Evolutionary conservation across 2,329 filamentous ascomycete genomes (phyloP).

Genomic region (Epicoccum sorghinum): DNA sequence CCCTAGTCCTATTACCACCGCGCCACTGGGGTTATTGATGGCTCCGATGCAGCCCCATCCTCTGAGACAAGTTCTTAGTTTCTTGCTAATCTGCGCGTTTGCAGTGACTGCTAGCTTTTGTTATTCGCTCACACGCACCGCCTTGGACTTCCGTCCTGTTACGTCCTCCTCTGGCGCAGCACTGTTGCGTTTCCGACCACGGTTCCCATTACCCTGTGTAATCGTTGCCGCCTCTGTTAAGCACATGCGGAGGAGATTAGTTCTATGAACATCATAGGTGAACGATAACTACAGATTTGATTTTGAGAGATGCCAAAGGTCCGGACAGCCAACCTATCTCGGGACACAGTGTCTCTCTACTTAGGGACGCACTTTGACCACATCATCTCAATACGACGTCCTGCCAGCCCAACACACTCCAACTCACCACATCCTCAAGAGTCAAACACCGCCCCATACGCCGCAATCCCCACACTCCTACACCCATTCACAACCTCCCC

Average conservation of each 20-base stretch:
- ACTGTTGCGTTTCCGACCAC: slow-evolving; percentile 11
- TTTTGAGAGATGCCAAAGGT: not conserved
- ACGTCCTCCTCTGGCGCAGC: not conserved
- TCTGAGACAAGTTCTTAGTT: not conserved
- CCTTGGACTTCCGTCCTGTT: not conserved
- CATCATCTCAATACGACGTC: no score
- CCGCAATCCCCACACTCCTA: slow-evolving; percentile 17
- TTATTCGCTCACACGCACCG: not conserved
- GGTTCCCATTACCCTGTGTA: slow-evolving; percentile 7
- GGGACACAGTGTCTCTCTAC: not conserved
- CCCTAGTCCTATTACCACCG: not conserved
- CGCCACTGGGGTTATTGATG: not conserved
- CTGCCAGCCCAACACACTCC: no score
- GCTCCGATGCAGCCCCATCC: not conserved
- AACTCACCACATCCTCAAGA: slow-evolving; percentile 3
- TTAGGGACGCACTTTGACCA: not conserved
- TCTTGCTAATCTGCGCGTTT: not conserved
- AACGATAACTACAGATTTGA: no score
- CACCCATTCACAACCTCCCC: slow-evolving; percentile 20
- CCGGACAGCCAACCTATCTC: not conserved
- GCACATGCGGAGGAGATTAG: no score
- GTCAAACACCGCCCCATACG: slow-evolving; percentile 35
- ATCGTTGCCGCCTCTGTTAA: slow-evolving; percentile 17
- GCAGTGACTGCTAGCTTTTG: not conserved
- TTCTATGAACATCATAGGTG: no score